Evolutionary conservation across 768 basidiomycete genomes (phyloP).

Genomic region (Boletus tomentosulus): DNA sequence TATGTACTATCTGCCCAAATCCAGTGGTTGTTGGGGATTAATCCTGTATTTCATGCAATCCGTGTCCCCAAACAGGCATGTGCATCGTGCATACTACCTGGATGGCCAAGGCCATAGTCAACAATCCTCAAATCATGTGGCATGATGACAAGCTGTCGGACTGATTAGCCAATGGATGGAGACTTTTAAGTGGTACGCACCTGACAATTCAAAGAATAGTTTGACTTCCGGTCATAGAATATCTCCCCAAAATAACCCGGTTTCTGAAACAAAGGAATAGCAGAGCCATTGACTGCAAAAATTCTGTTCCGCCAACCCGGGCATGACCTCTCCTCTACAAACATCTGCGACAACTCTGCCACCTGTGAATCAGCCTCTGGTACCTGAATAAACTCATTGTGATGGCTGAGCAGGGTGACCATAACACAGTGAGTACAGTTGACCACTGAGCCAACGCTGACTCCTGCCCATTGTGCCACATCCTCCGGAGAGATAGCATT

Average conservation of each 20-base stretch:
- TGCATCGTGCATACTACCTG: constrained; percentile 27
- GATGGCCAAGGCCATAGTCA: constrained; percentile 27
- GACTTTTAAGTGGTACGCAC: not conserved
- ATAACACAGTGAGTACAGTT: too few relatives aligned
- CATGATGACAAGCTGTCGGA: constrained; percentile 20
- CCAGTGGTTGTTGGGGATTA: not conserved
- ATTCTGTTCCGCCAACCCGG: not conserved
- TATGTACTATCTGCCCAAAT: not conserved
- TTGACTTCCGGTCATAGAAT: not conserved
- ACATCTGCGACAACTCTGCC: too few relatives aligned
- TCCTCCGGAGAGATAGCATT: too few relatives aligned
- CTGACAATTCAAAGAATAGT: not conserved
- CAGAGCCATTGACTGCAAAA: not conserved
- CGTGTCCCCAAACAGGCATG: not conserved
- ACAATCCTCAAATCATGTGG: constrained; percentile 25
- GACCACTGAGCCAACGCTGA: too few relatives aligned
- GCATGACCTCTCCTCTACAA: not conserved
- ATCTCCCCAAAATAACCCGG: not conserved
- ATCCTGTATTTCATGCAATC: not conserved
- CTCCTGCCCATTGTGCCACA: too few relatives aligned
- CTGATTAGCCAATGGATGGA: not conserved
- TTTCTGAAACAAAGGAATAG: not conserved
- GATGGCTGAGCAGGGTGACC: too few relatives aligned
- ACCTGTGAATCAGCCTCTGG: too few relatives aligned
- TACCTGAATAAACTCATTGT: too few relatives aligned